A percentile compares a stretch with the other conserved stretches of the same genome.
phyloP scores from a whole-genome alignment of 352 stramenopile species.

The Phytophthora pistaciae region DNA sequence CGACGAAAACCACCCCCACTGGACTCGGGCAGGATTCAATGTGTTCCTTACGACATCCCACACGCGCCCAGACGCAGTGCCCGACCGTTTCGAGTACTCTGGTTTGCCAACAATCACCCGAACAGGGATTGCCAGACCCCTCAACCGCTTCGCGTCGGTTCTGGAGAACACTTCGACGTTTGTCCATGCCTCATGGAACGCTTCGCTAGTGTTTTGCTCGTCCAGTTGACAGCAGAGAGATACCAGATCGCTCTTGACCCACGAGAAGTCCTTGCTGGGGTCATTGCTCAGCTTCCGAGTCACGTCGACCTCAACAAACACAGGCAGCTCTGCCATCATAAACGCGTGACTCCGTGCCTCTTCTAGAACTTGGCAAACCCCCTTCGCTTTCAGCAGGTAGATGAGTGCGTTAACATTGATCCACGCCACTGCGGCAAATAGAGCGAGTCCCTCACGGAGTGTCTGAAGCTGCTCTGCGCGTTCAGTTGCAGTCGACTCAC shows the following conservation, averaged over 20 bases:
- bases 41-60: background rate
- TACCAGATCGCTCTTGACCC: background rate
- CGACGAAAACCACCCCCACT: background rate
- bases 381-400: background rate
- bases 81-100: background rate
- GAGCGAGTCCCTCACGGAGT: background rate
- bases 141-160: background rate
- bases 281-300: background rate
- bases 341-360: background rate
- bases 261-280: background rate
- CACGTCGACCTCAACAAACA: background rate
- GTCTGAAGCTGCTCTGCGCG: background rate
- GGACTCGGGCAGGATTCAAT: background rate
- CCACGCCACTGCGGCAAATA: background rate
- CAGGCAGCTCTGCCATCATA: background rate
- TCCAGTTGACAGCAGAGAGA: background rate
- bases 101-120: background rate
- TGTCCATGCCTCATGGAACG: background rate
- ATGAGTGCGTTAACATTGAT: background rate
- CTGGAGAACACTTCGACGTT: background rate
- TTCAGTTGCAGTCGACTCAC: background rate
- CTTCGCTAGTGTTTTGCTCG: background rate
- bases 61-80: background rate
- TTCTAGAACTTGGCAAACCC: background rate
- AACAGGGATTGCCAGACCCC: background rate